phyloP scores from a whole-genome alignment of 208 protist species.

The Polymyxa betae region DNA sequence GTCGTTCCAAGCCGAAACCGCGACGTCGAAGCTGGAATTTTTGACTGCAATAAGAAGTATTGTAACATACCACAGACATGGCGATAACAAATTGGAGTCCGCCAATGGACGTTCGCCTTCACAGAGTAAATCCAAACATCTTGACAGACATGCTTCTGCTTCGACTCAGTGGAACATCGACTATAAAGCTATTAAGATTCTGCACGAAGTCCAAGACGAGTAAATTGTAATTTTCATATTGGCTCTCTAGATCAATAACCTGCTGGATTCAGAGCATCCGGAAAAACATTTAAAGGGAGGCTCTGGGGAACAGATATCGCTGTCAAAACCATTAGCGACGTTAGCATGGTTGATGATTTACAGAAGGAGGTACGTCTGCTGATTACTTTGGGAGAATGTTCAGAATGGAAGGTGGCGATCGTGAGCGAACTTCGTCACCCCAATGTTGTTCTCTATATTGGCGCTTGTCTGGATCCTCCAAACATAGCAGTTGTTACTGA shows the following conservation, averaged over 20 bases:
- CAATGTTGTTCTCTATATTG: constrained; percentile 71
- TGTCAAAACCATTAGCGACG: not conserved
- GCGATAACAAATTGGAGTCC: not conserved
- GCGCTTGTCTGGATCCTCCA: constrained; percentile 56
- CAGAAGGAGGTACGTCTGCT: too few species aligned
- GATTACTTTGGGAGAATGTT: too few species aligned
- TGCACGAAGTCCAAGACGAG: not conserved
- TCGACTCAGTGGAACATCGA: constrained; percentile 1
- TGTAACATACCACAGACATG: not conserved
- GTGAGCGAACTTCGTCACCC: constrained; percentile 67
- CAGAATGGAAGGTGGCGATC: too few species aligned
- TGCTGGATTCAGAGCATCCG: not conserved
- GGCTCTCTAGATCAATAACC: not conserved
- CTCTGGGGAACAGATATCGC: not conserved
- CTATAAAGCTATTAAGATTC: not conserved
- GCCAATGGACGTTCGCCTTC: not conserved
- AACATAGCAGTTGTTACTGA: constrained; percentile 54
- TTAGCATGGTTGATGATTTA: constrained; percentile 51
- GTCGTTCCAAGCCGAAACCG: not conserved
- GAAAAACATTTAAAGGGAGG: not conserved
- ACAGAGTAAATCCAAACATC: not conserved
- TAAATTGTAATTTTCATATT: not conserved
- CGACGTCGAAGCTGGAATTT: not conserved
- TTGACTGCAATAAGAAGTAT: not conserved
- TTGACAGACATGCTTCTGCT: not conserved